Conservation (phyloP, 1,284 basidiomycete genomes). For the Agroathelia rolfsii region DNA sequence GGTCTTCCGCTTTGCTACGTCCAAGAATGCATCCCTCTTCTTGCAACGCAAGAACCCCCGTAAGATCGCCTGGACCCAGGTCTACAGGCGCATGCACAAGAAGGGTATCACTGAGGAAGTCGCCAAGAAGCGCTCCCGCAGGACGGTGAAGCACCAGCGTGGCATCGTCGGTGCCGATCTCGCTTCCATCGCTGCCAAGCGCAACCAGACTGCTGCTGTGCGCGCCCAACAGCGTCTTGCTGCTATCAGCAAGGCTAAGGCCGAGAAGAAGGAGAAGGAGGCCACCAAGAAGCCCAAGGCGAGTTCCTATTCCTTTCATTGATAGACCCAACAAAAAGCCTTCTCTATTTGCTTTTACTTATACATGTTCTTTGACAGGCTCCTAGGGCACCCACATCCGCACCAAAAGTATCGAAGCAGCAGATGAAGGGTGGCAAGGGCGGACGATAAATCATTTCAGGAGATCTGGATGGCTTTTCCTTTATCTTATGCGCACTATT, state of each 20-base stretch:
- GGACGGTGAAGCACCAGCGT: slow-evolving; percentile 96
- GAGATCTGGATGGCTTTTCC: slow-evolving; percentile 11
- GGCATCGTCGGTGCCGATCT: slow-evolving; percentile 97
- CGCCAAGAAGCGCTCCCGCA: slow-evolving; percentile 96
- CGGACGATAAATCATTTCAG: slow-evolving; percentile 44
- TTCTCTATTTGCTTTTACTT: slow-evolving; percentile 11
- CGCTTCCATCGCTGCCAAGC: slow-evolving; percentile 81
- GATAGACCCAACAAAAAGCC: slow-evolving; percentile 5
- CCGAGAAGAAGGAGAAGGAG: slow-evolving; percentile 95
- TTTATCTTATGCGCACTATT: slow-evolving; percentile 14
- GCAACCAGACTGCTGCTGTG: slow-evolving; percentile 85
- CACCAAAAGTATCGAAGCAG: slow-evolving; percentile 90
- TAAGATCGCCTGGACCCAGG: slow-evolving; percentile 97
- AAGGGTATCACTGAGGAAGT: slow-evolving; percentile 99
- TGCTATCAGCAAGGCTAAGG: slow-evolving; percentile 88
- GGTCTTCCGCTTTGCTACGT: slow-evolving; percentile 87
- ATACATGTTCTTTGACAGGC: no score
- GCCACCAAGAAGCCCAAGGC: slow-evolving; percentile 87
- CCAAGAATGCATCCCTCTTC: slow-evolving; percentile 95
- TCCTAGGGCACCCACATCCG: slow-evolving; percentile 40
- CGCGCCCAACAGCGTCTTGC: slow-evolving; percentile 74
- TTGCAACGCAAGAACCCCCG: slow-evolving; percentile 99
- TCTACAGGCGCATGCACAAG: slow-evolving; percentile 99
- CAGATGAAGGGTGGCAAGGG: slow-evolving; percentile 88
- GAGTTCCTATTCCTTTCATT: slow-evolving; percentile 16